Percentiles rank a stretch among this genome's conserved stretches.
Conservation (phyloP, 441 rosid genomes). For the Gossypium gossypioides region DNA sequence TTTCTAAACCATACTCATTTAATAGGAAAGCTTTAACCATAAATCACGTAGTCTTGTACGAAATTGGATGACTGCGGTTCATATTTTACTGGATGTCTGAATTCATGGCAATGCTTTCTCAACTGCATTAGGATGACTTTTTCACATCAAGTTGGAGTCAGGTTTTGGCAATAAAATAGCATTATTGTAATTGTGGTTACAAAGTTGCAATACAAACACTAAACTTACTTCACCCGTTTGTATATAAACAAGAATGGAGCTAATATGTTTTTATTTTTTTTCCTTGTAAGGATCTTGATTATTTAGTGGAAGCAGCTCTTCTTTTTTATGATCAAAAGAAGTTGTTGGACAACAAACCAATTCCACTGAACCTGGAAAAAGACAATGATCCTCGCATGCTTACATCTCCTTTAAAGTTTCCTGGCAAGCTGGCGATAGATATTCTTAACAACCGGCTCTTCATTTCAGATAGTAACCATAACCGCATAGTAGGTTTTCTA, state of each 20-base stretch:
- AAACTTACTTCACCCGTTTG: background rate
- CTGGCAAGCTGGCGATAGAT: constrained; percentile 87
- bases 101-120: background rate
- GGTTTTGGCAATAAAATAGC: background rate
- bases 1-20: background rate
- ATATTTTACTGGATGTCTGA: background rate
- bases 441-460: constrained; percentile 74
- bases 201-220: background rate
- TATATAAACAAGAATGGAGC: constrained; percentile 4
- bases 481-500: constrained; percentile 62
- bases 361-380: constrained; percentile 73
- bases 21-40: background rate
- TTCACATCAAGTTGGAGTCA: background rate
- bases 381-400: constrained; percentile 69
- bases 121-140: background rate
- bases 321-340: constrained; percentile 66
- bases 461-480: constrained; percentile 94
- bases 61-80: background rate
- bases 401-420: constrained; percentile 82
- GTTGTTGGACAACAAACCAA: constrained; percentile 47
- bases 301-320: constrained; percentile 83
- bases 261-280: background rate
- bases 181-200: background rate
- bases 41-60: background rate
- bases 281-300: constrained; percentile 63